A percentile compares a stretch with the other conserved stretches of the same genome.
Evolutionary conservation across 192 early-diverging fungal species (phyloP).

Genomic region (Linnemannia elongata): DNA sequence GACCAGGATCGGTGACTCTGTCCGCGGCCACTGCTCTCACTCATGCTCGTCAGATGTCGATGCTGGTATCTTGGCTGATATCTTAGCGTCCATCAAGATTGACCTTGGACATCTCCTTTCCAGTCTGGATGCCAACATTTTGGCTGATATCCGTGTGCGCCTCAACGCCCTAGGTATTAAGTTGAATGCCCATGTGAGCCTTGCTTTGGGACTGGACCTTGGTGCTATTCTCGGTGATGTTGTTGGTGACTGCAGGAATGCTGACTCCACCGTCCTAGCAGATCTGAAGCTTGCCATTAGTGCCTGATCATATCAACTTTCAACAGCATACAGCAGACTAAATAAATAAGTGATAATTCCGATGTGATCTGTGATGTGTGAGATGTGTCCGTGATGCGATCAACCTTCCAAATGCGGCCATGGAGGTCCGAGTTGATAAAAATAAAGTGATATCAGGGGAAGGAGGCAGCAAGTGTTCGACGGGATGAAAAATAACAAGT

Average conservation of each 20-base stretch:
- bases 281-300: neutral
- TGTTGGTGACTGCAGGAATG: slow-evolving; percentile 8
- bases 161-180: slow-evolving; percentile 11
- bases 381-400: neutral
- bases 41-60: slow-evolving; percentile 8
- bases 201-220: slow-evolving; percentile 18
- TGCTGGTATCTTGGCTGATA: slow-evolving; percentile 17
- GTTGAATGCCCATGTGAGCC: slow-evolving; percentile 13
- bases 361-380: neutral
- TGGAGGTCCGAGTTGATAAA: neutral
- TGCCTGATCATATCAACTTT: neutral
- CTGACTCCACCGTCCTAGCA: neutral
- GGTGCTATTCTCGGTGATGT: slow-evolving; percentile 11
- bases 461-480: no score
- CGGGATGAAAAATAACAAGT: neutral
- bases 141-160: slow-evolving; percentile 18
- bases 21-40: slow-evolving; percentile 10
- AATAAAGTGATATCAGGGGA: neutral
- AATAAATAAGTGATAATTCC: neutral
- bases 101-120: slow-evolving; percentile 20
- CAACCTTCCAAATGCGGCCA: slow-evolving; percentile 4
- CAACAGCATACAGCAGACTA: no score
- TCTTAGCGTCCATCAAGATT: slow-evolving; percentile 11
- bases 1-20: slow-evolving; percentile 8
- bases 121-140: slow-evolving; percentile 12